phyloP scores from a whole-genome alignment of 164 flowering plant species.

The grape (Vitis vinifera) region ASM3070453v1 NC_081808.1:4634501-4635000 shows the following conservation, averaged over 20 bases:
- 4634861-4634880: too few relatives aligned
- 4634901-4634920: too few relatives aligned
- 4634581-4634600: conserved; percentile 63
- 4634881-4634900: too few relatives aligned
- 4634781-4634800: conserved; percentile 92
- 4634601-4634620: conserved; percentile 42
- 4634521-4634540: conserved; percentile 20
- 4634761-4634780: conserved; percentile 90
- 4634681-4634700: too few relatives aligned
- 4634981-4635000: too few relatives aligned
- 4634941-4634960: too few relatives aligned
- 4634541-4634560: conserved; percentile 17
- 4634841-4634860: conserved; percentile 6
- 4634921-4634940: too few relatives aligned
- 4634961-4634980: too few relatives aligned
- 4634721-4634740: neutral
- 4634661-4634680: too few relatives aligned
- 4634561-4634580: conserved; percentile 28
- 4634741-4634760: conserved; percentile 33
- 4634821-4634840: conserved; percentile 45
- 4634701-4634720: too few relatives aligned
- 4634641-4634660: too few relatives aligned
- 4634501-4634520: conserved; percentile 17
- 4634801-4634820: conserved; percentile 89
- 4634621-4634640: too few relatives aligned